A percentile compares a stretch with the other conserved stretches of the same genome.
Evolutionary conservation across 805 yeast species (phyloP).

Genomic region (Lipomyces orientalis): DNA sequence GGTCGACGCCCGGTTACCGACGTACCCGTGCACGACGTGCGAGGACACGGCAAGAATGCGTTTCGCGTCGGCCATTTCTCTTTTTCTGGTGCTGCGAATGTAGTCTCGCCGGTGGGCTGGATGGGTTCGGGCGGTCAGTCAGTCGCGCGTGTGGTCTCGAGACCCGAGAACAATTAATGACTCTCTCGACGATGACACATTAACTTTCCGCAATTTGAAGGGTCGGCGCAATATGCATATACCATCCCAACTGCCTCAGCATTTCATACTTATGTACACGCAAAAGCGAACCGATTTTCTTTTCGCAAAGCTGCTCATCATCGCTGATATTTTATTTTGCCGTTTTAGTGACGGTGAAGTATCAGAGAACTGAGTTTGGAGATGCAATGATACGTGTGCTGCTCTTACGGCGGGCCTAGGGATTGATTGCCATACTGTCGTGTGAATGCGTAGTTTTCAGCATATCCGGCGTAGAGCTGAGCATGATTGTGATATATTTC

Average conservation of each 20-base stretch:
- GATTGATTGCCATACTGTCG: too few species aligned
- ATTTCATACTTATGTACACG: neutral
- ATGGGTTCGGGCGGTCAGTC: too few species aligned
- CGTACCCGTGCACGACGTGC: conserved; percentile 95
- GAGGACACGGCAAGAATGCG: conserved; percentile 70
- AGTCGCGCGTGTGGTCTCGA: neutral
- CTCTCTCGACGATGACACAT: too few species aligned
- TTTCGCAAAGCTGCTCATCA: too few species aligned
- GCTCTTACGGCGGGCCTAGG: too few species aligned
- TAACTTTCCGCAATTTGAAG: too few species aligned
- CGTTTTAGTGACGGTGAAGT: neutral
- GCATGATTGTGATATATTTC: too few species aligned
- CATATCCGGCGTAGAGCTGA: too few species aligned
- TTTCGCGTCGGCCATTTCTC: conserved; percentile 13
- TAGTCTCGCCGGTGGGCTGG: neutral
- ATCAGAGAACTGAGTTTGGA: neutral
- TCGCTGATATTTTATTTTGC: neutral
- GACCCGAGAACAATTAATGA: too few species aligned
- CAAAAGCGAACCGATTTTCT: neutral
- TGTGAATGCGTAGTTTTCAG: too few species aligned
- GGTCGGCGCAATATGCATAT: too few species aligned
- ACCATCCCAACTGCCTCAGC: neutral
- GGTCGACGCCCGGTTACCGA: conserved; percentile 89
- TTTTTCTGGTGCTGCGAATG: neutral
- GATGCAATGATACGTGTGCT: neutral